Conservation (phyloP, 108 stramenopile genomes). For the Cyclostephanos tholiformis region DNA sequence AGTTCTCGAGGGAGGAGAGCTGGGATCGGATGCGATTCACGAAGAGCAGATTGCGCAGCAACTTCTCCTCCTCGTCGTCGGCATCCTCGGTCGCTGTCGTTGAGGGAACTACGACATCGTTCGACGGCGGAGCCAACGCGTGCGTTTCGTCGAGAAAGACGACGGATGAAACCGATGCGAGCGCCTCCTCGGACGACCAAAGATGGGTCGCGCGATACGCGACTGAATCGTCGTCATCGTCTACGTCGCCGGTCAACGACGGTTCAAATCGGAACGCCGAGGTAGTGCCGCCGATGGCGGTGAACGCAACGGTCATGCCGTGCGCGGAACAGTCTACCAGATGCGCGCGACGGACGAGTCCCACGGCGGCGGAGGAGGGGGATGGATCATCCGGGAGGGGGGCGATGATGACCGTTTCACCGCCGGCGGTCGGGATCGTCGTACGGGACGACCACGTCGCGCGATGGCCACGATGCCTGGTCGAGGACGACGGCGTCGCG, state of each 20-base stretch:
- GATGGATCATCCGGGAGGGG: constrained; percentile 1
- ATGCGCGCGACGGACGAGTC: constrained; percentile 33
- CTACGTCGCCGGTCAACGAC: constrained; percentile 3
- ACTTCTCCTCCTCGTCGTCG: constrained; percentile 57
- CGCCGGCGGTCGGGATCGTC: background rate
- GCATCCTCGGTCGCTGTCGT: background rate
- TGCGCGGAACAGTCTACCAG: constrained; percentile 48
- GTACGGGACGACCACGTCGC: constrained; percentile 9
- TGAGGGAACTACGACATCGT: background rate
- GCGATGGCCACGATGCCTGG: background rate
- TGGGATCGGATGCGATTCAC: constrained; percentile 63
- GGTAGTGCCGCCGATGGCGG: constrained; percentile 60
- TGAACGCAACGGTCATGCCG: constrained; percentile 49
- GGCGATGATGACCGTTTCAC: constrained; percentile 5
- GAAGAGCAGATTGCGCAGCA: constrained; percentile 58
- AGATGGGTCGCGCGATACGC: constrained; percentile 25
- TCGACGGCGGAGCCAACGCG: constrained; percentile 20
- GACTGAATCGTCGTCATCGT: background rate
- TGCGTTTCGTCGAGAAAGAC: constrained; percentile 82
- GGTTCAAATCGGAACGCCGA: constrained; percentile 34
- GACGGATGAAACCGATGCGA: constrained; percentile 62
- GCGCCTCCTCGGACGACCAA: constrained; percentile 82
- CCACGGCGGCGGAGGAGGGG: background rate
- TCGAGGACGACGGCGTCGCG: background rate
- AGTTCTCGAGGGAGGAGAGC: constrained; percentile 39